Base-by-base conservation (phyloP, 2,329 filamentous ascomycete genomes). In the Penicillium psychrosexuale region DNA sequence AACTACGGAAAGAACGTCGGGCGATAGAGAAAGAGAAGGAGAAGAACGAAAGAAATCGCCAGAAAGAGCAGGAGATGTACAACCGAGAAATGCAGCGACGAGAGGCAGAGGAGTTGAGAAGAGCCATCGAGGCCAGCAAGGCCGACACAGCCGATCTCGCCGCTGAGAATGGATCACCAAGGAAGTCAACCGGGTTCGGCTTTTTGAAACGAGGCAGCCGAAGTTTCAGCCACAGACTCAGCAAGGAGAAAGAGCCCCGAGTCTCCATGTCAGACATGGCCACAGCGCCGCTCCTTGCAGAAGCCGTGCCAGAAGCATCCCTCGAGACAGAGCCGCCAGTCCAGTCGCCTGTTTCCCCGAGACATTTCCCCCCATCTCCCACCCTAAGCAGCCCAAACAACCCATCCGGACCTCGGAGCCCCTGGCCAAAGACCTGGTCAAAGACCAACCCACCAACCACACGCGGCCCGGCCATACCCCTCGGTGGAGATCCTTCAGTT, bases 201-300 rank as follows among this genome's bases (percentile, higher is more conserved):
- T 81, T 89, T 42, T 85, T 89, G 60, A 83, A 86, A 62, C 81
- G 86, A 51, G 84, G 84, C 9, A 90, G 87, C 71, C 93, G 90
- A 76, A 91, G 89, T 60, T 82, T 96, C 77, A 84, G 89, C 46
- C 84, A 87, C 59, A 90, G 88, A 72, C 88, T 89, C 5, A 61
- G 56, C 48, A 74, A 72, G 49, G 69, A 74, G 24, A 73, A 71
- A 58, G 73, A 77, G 38, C 73, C 60, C 33, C 65, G 66, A 40
- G 47, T 55, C n/a, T 67, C 65, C 8, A 65, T 66, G 27, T 72
- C 66, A 7, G 64, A 66, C 47, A 45, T 66, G 5, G 55, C 53
- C 2, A 24, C 33, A 31, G 49, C 65, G 27, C 43, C 62, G 5
- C 53, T 61, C 40, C 31, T 54, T 13, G 34, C 47, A 27, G 39